These are phyloP conservation scores for Ustilago bromivora DNA, from an alignment of 1,284 basidiomycete species.

Conservation along the genomic window DNA sequence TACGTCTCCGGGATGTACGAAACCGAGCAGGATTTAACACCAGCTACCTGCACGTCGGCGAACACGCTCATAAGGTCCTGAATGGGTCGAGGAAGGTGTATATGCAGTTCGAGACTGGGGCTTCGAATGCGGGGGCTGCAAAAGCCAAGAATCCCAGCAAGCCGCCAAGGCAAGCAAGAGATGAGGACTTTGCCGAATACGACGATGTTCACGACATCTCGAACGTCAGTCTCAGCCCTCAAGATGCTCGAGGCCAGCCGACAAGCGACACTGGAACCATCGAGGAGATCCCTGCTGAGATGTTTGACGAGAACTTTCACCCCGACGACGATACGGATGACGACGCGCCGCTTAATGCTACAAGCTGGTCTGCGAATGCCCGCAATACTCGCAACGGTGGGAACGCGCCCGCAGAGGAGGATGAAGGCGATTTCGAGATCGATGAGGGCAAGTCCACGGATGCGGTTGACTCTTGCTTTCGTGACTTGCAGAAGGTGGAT, in stretches of 20 bases:
- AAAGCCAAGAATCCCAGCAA: constrained; percentile 9
- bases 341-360: constrained; percentile 16
- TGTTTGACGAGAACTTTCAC: constrained; percentile 31
- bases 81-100: constrained; percentile 46
- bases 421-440: constrained; percentile 33
- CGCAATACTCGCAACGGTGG: not conserved
- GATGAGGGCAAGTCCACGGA: constrained; percentile 17
- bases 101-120: constrained; percentile 50
- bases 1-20: constrained; percentile 67
- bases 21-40: constrained; percentile 69
- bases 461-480: constrained; percentile 23
- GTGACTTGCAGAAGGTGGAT: constrained; percentile 33
- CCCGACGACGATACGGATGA: constrained; percentile 29
- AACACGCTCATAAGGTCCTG: constrained; percentile 33
- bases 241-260: not conserved
- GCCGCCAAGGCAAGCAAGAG: constrained; percentile 21
- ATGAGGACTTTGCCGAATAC: constrained; percentile 39
- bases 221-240: constrained; percentile 43
- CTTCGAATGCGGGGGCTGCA: constrained; percentile 19
- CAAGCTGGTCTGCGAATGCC: not conserved
- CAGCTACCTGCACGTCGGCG: constrained; percentile 65
- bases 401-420: not conserved
- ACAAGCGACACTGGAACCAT: constrained; percentile 7
- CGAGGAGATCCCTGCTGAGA: constrained; percentile 22
- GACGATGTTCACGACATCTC: constrained; percentile 50